phyloP scores from a whole-genome alignment of 2,329 filamentous ascomycete genomes.

The Pyrenophora seminiperda region DNA sequence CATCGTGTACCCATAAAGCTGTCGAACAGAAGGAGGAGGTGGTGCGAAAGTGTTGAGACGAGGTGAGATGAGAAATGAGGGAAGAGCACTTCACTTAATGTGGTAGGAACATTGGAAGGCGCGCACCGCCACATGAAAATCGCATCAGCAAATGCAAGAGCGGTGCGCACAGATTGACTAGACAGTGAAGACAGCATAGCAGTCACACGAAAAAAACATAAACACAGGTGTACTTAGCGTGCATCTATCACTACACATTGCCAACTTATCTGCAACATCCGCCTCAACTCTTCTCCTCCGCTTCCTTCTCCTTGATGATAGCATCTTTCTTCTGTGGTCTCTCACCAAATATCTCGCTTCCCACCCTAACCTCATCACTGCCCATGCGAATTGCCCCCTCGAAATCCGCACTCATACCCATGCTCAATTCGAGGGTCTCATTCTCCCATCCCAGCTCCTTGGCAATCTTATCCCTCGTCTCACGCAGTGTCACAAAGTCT shows the following conservation, averaged over 20 bases:
- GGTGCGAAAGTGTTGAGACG: no score
- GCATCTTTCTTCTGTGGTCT: conserved; percentile 80
- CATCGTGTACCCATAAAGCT: no score
- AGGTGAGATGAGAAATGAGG: no score
- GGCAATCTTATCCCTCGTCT: conserved; percentile 73
- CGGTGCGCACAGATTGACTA: no score
- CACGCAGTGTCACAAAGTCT: conserved; percentile 74
- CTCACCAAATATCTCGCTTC: conserved; percentile 90
- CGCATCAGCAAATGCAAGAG: no score
- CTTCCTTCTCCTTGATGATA: conserved; percentile 58
- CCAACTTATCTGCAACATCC: background rate
- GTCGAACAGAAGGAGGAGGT: no score
- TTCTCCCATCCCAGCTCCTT: conserved; percentile 62
- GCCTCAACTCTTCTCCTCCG: conserved; percentile 20
- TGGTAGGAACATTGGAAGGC: no score
- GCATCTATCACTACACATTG: background rate
- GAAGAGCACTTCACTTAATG: no score
- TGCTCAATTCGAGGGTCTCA: conserved; percentile 81
- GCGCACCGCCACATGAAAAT: no score
- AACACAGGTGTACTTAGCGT: background rate
- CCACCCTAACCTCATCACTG: conserved; percentile 87
- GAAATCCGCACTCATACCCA: conserved; percentile 98
- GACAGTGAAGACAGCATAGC: no score
- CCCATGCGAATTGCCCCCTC: conserved; percentile 84
- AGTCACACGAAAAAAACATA: background rate